Base-by-base conservation (phyloP, 345 rosid genomes). In the Eucalyptus sp. region DNA sequence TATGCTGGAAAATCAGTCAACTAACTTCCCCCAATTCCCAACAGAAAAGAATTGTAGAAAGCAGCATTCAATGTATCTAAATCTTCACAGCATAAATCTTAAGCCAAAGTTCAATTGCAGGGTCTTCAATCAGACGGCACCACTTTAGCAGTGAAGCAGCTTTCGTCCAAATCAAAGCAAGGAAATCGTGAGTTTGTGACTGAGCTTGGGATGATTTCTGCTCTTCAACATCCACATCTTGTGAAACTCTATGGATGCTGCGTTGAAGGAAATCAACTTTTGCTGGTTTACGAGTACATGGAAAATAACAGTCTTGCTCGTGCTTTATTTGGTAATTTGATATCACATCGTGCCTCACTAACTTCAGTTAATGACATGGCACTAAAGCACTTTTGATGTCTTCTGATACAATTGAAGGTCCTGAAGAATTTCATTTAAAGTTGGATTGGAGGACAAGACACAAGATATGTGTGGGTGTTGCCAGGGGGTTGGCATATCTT, bases 161-260 rank as follows among this genome's bases (percentile, higher is more conserved):
- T 93, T 87, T 96, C 97, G 24, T 90, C 96, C 3, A 94, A 91
- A 89, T 96, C 98, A 44, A 93, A 88, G 52, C 98, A 96, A 92
- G 98, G 92, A 46, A 88, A 87, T 51, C 88, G 90, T 16, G 92
- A 91, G 88, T 91, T 91, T 50, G 49, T 91, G 50, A 88, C 87
- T 49, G 92, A 91, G 88, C n/a, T 91, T 16, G 91, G 90, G 83
- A 83, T 89, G 89, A 91, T 87, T 16, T 90, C 91, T 49, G 90
- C 83, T 66, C 88, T 90, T 31, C 91, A 88, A 11, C 92, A 91
- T 58, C 91, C 90, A 5, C 88, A 91, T 87, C 91, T 91, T 48
- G 92, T 91, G 29, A 87, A 68, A 71, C 87, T 91, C 6, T 90
- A 84, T 50, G 91, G 92, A 54, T 91, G 91, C 37, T 91, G 91